Conservation (phyloP, 2,329 filamentous ascomycete genomes). For the Colletotrichum somersetense region DNA sequence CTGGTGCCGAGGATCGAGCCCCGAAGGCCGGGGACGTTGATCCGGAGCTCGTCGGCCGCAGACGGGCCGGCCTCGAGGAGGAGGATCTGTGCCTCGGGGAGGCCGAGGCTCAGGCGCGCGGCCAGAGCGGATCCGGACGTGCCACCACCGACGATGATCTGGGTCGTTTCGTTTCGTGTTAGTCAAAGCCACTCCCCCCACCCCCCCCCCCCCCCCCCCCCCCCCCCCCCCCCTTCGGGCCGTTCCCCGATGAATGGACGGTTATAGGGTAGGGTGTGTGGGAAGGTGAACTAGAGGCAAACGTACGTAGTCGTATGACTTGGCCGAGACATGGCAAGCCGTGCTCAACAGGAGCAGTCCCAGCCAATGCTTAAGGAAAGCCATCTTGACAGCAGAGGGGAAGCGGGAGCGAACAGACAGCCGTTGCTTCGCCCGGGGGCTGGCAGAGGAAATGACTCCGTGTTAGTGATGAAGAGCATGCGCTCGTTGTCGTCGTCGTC, state of each 20-base stretch:
- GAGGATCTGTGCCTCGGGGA: conserved; percentile 48
- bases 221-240: too few species aligned
- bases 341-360: conserved; percentile 19
- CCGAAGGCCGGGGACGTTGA: conserved; percentile 51
- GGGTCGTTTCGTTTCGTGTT: not conserved
- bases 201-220: not conserved
- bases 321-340: conserved; percentile 13
- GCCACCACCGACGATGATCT: conserved; percentile 30
- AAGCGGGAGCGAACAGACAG: not conserved
- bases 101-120: conserved; percentile 49
- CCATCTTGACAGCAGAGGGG: conserved; percentile 2
- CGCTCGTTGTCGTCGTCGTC: not conserved
- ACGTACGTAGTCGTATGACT: conserved; percentile 46
- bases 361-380: conserved; percentile 16
- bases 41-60: conserved; percentile 47
- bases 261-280: not conserved
- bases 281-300: not conserved
- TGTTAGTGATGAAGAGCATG: not conserved
- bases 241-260: not conserved
- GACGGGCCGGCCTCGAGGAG: conserved; percentile 49
- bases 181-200: not conserved
- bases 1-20: conserved; percentile 47
- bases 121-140: conserved; percentile 24
- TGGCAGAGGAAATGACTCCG: not conserved
- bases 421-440: conserved; percentile 2